Evolutionary conservation across 345 rosid genomes (phyloP).

Genomic region (Nephelium lappaceum): DNA sequence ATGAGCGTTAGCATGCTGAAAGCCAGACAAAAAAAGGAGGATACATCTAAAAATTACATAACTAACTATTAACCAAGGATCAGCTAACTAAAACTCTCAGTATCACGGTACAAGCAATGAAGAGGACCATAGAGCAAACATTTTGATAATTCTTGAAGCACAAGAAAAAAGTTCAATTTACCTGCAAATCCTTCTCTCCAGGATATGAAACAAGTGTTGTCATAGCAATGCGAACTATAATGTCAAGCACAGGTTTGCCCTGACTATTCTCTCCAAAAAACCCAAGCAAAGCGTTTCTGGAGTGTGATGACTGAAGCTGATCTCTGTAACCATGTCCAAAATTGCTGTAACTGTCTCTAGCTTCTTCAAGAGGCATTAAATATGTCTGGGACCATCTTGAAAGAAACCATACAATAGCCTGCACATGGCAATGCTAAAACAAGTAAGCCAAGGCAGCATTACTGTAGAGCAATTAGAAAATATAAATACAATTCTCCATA

Average conservation of each 20-base stretch:
- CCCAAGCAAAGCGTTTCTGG: constrained; percentile 56
- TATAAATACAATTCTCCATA: not conserved
- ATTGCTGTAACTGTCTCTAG: constrained; percentile 43
- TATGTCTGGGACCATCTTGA: constrained; percentile 94
- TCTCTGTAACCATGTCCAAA: constrained; percentile 39
- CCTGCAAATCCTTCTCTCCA: constrained; percentile 98
- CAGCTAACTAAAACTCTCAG: not conserved
- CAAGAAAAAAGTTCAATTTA: constrained; percentile 28
- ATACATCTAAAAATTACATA: not conserved
- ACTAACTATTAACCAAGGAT: constrained; percentile 1
- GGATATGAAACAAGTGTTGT: constrained; percentile 85
- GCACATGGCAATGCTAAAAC: constrained; percentile 26
- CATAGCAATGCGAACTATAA: constrained; percentile 72
- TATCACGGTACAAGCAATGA: not conserved
- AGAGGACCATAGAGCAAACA: constrained; percentile 4
- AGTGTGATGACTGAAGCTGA: constrained; percentile 52
- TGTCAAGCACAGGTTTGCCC: constrained; percentile 78
- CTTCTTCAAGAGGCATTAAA: constrained; percentile 69
- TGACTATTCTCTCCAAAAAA: constrained; percentile 84
- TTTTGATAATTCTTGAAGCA: constrained; percentile 9
- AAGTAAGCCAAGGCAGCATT: constrained; percentile 8
- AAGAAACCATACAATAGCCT: constrained; percentile 98
- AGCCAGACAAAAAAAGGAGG: no score
- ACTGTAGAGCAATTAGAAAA: constrained; percentile 4
- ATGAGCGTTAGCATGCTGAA: not conserved